These are phyloP conservation scores for Backusella mclennaniae DNA, from an alignment of 192 early-diverging fungal species.

Conservation along the genomic window DNA sequence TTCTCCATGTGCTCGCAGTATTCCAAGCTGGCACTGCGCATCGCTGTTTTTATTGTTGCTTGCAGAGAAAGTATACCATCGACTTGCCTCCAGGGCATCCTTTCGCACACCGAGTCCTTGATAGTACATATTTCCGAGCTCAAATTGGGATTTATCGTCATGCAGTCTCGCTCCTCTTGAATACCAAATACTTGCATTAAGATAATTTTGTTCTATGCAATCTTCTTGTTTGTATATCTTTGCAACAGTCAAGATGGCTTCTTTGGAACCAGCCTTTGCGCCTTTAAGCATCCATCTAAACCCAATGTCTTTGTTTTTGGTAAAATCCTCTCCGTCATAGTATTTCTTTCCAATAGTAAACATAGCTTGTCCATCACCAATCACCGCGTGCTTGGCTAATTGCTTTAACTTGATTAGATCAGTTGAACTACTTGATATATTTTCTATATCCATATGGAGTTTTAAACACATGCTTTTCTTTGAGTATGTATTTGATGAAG, in stretches of 20 bases:
- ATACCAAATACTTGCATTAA: conserved; percentile 73
- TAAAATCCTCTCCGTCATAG: not conserved
- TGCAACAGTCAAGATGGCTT: not conserved
- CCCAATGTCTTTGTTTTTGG: not conserved
- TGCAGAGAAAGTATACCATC: conserved; percentile 40
- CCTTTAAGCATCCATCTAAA: not conserved
- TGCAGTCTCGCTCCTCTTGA: conserved; percentile 52
- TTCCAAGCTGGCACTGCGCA: not conserved
- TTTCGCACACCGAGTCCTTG: conserved; percentile 68
- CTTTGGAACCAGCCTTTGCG: not conserved
- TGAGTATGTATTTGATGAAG: not conserved
- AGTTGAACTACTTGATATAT: not conserved
- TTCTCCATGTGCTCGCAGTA: not conserved
- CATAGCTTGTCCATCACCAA: not conserved
- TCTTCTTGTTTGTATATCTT: conserved; percentile 67
- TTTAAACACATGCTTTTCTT: not conserved
- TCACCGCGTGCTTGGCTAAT: not conserved
- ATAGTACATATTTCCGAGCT: conserved; percentile 79
- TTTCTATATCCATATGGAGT: not conserved
- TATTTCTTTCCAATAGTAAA: no score
- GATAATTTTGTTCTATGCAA: conserved; percentile 60
- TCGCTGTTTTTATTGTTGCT: not conserved
- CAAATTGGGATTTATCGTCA: conserved; percentile 59
- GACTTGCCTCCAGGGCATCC: conserved; percentile 60
- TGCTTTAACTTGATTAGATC: not conserved